A percentile compares a stretch with the other conserved stretches of the same genome.
Conservation (phyloP, 1,284 basidiomycete species). For the Moniliella sp. region DNA sequence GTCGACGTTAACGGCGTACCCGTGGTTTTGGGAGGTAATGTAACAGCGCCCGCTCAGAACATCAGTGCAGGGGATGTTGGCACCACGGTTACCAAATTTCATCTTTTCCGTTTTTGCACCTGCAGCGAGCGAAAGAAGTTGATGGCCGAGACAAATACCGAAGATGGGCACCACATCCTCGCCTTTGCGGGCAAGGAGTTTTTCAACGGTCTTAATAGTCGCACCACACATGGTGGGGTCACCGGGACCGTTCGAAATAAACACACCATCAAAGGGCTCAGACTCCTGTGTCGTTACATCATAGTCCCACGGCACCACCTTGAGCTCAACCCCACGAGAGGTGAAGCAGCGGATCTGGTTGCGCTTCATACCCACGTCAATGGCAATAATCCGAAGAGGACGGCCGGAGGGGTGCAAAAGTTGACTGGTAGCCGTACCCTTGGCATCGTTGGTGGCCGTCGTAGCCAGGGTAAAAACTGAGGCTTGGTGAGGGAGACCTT, state of each 20-base stretch:
- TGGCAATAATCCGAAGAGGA: conserved; percentile 59
- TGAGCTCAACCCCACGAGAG: conserved; percentile 75
- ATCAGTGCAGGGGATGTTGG: conserved; percentile 94
- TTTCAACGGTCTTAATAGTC: conserved; percentile 52
- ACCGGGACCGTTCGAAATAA: conserved; percentile 93
- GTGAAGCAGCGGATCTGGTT: conserved; percentile 96
- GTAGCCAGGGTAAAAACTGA: conserved; percentile 43
- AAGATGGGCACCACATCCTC: conserved; percentile 65
- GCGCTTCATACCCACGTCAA: conserved; percentile 98
- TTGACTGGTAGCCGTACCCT: conserved; percentile 36
- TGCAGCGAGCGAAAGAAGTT: conserved; percentile 78
- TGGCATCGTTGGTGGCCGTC: conserved; percentile 34
- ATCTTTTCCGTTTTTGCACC: conserved; percentile 88
- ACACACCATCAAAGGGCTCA: conserved; percentile 77
- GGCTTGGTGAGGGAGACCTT: conserved; percentile 54
- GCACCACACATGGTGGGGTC: conserved; percentile 55
- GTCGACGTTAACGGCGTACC: conserved; percentile 71
- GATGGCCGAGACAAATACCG: conserved; percentile 95
- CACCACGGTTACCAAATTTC: conserved; percentile 97
- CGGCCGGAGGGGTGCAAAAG: conserved; percentile 57
- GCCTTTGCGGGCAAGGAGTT: conserved; percentile 43
- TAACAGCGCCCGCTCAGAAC: conserved; percentile 83
- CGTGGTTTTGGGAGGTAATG: conserved; percentile 97
- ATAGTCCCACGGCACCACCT: conserved; percentile 92
- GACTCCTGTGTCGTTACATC: conserved; percentile 51